Evolutionary conservation across 768 basidiomycete species (phyloP), one percentile per base, ranked within the genome.

Genomic region (Tricholoma matsutake): DNA sequence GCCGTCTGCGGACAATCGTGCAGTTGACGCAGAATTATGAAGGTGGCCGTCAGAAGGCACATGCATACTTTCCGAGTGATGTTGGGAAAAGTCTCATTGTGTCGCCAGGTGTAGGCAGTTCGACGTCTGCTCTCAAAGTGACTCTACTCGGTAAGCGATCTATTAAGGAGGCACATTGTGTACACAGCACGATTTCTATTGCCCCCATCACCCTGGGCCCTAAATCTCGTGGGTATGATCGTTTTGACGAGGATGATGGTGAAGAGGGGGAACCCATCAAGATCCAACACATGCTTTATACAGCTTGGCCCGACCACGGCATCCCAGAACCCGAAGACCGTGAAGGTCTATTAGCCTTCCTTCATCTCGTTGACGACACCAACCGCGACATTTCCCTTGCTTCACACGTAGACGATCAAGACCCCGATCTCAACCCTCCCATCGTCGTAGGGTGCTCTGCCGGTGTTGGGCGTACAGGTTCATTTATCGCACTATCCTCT

Each of bases 371-470:
- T 25, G 87, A 91, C 65, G 68, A 66, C 6, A 74, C 78, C 47
- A 92, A 92, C 72, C 81, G 80, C 62, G 79, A 83, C 62, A 65
- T 68, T 22, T 74, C 76, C 43, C 59, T 76, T 11, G 65, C 67
- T 25, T 64, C 73, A 9, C 57, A 64, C 29, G 54, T 64, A 34
- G 70, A 73, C 58, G 65, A 62, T 49, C 29, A 39, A 2, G 60
- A 74, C 18, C 63, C 73, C 31, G 82, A 87, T 64, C 76, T 82
- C 13, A 86, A 89, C 63, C 88, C 89, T n/a, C 92, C 92, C 0
- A 82, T 91, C 63, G 83, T 95, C 66, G 82, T 92, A 31, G 85
- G 90, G 63, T 96, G 94, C 69, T 94, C 92, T 28, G 94, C 94
- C 1, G 94, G 94, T 4, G 81, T 95, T 60, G 94, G 94, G 3